Evolutionary conservation across 768 basidiomycete genomes (phyloP).

Genomic region (Russula griseocarnosa): DNA sequence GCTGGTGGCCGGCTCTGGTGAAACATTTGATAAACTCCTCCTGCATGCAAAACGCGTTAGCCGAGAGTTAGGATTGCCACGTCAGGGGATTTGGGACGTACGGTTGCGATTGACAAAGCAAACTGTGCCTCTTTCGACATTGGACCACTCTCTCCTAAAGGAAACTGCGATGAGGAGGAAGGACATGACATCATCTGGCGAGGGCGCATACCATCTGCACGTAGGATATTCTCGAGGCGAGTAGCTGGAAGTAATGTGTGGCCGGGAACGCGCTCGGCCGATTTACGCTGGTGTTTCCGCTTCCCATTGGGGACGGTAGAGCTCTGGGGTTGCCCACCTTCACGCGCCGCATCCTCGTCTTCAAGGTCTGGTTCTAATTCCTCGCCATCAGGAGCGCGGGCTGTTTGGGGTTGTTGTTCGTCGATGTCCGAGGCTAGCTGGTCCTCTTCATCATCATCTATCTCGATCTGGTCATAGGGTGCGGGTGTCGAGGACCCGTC

Average conservation of each 20-base stretch:
- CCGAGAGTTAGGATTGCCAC: constrained; percentile 7
- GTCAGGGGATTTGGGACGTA: constrained; percentile 16
- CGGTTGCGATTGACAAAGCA: constrained; percentile 27
- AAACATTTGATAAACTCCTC: constrained; percentile 29
- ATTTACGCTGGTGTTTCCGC: constrained; percentile 25
- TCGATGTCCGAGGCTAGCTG: constrained; percentile 27
- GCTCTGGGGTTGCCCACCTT: constrained; percentile 8
- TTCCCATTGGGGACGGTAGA: constrained; percentile 14
- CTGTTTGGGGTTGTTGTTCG: constrained; percentile 8
- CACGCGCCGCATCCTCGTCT: constrained; percentile 19
- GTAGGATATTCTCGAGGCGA: constrained; percentile 28
- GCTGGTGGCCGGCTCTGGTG: constrained; percentile 23
- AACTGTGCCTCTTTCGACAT: constrained; percentile 30
- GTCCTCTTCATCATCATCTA: constrained; percentile 30
- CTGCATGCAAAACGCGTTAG: constrained; percentile 19
- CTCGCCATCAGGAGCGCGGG: constrained; percentile 21
- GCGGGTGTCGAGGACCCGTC: constrained; percentile 18
- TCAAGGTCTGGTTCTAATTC: constrained; percentile 28
- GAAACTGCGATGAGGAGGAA: neutral
- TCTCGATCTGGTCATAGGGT: constrained; percentile 25
- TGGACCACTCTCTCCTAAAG: constrained; percentile 26
- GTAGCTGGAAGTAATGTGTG: constrained; percentile 24
- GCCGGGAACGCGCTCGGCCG: constrained; percentile 26
- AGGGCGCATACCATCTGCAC: constrained; percentile 26
- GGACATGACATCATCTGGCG: neutral